Base-by-base conservation (phyloP, 805 yeast species). In the Allodekkera sacchari region DNA sequence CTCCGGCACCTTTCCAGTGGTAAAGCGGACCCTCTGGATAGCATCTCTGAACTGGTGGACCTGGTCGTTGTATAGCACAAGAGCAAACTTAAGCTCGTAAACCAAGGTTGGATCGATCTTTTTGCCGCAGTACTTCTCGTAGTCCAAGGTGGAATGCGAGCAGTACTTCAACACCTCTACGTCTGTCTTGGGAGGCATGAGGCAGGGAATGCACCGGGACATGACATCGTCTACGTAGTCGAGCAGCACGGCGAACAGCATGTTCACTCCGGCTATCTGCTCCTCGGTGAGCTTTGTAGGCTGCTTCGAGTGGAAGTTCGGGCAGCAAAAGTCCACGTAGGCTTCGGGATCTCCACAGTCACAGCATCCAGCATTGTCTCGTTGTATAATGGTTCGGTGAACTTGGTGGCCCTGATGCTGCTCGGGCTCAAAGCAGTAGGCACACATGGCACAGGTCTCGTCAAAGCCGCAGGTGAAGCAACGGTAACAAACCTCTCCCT, bases 271-370 rank as follows among this genome's bases (percentile, higher is more conserved):
- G 40, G 41, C 18, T 41, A 51, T 19, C 8, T 29, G 53, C 9
- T 63, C 73, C 1, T 45, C 50, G 0, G 83, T 75, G 8, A 78
- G 34, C 1, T 41, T 41, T 13, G 37, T 33, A 12, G 29, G n/a
- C n/a, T 42, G 47, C 4, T 49, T 50, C 5, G 44, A 52, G 6
- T 57, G 54, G 27, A 53, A 56, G 29, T 64, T 49, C 13, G 63
- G 61, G 50, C 95, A 84, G 10, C 59, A 47, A 26, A 74, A 59
- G 1, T 64, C 55, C 11, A 53, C 53, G 87, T 94, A 85, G 0
- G 94, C 94, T 47, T 83, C 94, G 0, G 76, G 72, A 47, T 85
- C 95, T 4, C 95, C 95, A 53, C 95, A 84, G 48, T 84, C 95
- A 52, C 94, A 82, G 13, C 79, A 81, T 0, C 92, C 92, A 23